A percentile compares a stretch with the other conserved stretches of the same genome.
These are phyloP conservation scores for Musa balbisiana DNA, from an alignment of 202 grass and related monocot species.

Conservation along the genomic window DNA sequence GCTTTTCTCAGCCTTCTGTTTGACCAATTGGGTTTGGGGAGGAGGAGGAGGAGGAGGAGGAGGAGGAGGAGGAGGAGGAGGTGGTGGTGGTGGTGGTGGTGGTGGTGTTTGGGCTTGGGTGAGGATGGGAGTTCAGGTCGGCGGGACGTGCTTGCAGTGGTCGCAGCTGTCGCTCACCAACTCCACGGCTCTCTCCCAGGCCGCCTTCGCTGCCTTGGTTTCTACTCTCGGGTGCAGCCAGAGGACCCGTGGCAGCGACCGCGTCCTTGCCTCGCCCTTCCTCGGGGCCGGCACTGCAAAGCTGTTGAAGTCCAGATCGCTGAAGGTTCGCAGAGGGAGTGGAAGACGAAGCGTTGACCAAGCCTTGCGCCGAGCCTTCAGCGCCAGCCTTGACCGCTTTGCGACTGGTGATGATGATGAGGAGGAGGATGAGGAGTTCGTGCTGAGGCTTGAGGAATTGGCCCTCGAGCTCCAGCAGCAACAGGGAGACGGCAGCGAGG, in stretches of 20 bases:
- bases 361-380: slow-evolving; percentile 26
- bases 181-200: not conserved
- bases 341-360: not conserved
- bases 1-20: too few species aligned
- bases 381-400: slow-evolving; percentile 43
- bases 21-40: slow-evolving; percentile 20
- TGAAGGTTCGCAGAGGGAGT: not conserved
- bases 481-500: not conserved
- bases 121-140: slow-evolving; percentile 16
- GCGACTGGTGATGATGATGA: not conserved
- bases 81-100: not conserved
- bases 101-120: slow-evolving; percentile 1
- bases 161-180: not conserved
- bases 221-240: not conserved
- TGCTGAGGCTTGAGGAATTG: slow-evolving; percentile 63
- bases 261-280: not conserved
- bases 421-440: slow-evolving; percentile 56
- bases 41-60: slow-evolving; percentile 2
- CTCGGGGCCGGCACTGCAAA: not conserved
- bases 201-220: not conserved
- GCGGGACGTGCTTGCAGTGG: not conserved
- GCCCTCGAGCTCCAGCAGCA: slow-evolving; percentile 31
- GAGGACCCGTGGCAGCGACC: not conserved
- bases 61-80: slow-evolving; percentile 7
- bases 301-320: not conserved